Evolutionary conservation across 768 basidiomycete species (phyloP), one percentile per base, ranked within the genome.

Genomic region (Calocera viscosa): DNA sequence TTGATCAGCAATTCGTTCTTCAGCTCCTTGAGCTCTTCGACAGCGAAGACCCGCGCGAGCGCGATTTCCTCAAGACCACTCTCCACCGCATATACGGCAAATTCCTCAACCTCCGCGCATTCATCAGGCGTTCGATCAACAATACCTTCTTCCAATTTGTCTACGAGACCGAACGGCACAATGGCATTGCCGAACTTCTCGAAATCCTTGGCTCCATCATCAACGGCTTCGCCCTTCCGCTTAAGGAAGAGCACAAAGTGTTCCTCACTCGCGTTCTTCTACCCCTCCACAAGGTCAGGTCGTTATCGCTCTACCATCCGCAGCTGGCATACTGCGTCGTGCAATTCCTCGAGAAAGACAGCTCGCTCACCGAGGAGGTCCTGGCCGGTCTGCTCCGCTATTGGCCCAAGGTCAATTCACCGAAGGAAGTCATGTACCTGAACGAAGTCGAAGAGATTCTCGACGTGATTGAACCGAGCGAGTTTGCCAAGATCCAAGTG

Each of bases 121-220:
- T 97, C 78, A 98, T 99, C 73, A 89, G 96, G 66, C 87, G 96
- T 68, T 97, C 95, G 67, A 98, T 99, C 84, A 96, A 95, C 82
- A 96, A 98, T 73, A 95, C 99, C 72, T 99, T 99, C 77, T 98
- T 96, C 84, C 88, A 94, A 74, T 99, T 98, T 80, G 82, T 98
- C 72, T 99, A 99, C 78, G 96, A 99, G 77, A 93, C 94, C 0
- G 96, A 99, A 75, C 86, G 96, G 60, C 95, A 99, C 82, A 99
- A 99, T 74, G 96, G 96, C 38, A 97, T 99, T 72, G 96, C 96
- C 32, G 96, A 99, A 75, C 84, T 99, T 63, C 81, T 99, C 66
- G 96, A 99, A 77, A 99, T 99, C 68, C 82, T 99, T 53, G 96
- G 96, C 14, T 97, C 94, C 26, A 99, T 99, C 78, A 99, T 99